Percentiles rank a stretch among this genome's conserved stretches.
Conservation (phyloP, 305 asterid genomes). For the Fraxinus sp. region DNA sequence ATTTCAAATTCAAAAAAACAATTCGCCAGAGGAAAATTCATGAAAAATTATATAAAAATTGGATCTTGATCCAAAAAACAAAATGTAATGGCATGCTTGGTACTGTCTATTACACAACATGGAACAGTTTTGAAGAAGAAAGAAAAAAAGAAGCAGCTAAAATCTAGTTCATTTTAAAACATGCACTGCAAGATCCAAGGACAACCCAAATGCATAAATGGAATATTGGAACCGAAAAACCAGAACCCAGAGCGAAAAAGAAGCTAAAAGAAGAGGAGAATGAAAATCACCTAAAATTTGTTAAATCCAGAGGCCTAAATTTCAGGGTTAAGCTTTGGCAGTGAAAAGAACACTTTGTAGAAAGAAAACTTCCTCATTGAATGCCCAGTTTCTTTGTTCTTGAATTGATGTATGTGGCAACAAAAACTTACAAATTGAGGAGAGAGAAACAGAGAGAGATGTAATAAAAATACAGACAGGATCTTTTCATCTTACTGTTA, state of each 20-base stretch:
- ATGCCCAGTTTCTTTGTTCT: conserved; percentile 25
- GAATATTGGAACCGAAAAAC: conserved; percentile 10
- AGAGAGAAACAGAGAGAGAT: conserved; percentile 29
- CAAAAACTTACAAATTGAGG: conserved; percentile 34
- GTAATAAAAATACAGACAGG: conserved; percentile 24
- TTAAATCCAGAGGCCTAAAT: conserved; percentile 20
- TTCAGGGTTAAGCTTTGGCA: conserved; percentile 21
- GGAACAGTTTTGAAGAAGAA: background rate
- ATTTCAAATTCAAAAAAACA: conserved; percentile 17
- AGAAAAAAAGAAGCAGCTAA: background rate
- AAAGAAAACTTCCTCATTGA: conserved; percentile 25
- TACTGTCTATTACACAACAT: background rate
- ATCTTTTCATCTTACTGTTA: conserved; percentile 26
- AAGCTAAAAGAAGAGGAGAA: conserved; percentile 1
- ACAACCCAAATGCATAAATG: conserved; percentile 35
- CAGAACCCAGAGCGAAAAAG: background rate
- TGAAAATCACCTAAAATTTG: conserved; percentile 43
- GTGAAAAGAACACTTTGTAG: conserved; percentile 11
- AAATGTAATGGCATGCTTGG: background rate
- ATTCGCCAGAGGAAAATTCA: conserved; percentile 13
- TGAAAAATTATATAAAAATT: conserved; percentile 22
- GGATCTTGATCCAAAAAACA: conserved; percentile 37
- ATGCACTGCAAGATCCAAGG: background rate
- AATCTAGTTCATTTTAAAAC: background rate
- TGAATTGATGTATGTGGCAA: conserved; percentile 34